These are phyloP conservation scores for Parathielavia appendiculata DNA, from an alignment of 495 filamentous ascomycete genomes.

Conservation along the genomic window DNA sequence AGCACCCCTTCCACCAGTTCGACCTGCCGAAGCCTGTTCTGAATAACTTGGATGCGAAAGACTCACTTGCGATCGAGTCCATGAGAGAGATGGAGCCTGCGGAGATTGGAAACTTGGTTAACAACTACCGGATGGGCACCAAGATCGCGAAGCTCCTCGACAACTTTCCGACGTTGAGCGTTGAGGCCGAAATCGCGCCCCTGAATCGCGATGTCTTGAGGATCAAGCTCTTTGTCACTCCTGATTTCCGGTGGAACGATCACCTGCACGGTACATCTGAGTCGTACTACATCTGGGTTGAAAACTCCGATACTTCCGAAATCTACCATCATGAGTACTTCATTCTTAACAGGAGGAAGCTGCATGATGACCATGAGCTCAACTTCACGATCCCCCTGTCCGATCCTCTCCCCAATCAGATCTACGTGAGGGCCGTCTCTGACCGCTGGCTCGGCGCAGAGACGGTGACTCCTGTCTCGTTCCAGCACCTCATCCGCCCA, in stretches of 20 bases:
- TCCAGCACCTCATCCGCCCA: slow-evolving; percentile 94
- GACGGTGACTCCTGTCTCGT: slow-evolving; percentile 88
- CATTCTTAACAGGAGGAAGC: slow-evolving; percentile 79
- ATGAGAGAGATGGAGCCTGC: slow-evolving; percentile 86
- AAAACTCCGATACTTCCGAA: slow-evolving; percentile 95
- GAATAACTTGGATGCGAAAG: slow-evolving; percentile 73
- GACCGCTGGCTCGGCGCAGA: slow-evolving; percentile 98
- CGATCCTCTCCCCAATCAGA: slow-evolving; percentile 88
- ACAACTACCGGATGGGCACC: slow-evolving; percentile 80
- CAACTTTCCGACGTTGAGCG: slow-evolving; percentile 84
- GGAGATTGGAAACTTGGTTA: slow-evolving; percentile 87
- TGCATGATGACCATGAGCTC: slow-evolving; percentile 90
- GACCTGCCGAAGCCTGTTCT: slow-evolving; percentile 80
- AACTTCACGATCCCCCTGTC: slow-evolving; percentile 96
- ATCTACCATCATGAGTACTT: slow-evolving; percentile 99
- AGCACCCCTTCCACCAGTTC: slow-evolving; percentile 94
- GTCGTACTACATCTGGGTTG: slow-evolving; percentile 97
- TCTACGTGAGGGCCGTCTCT: slow-evolving; percentile 89
- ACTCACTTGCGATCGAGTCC: slow-evolving; percentile 67
- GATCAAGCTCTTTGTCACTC: slow-evolving; percentile 75
- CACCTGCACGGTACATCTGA: slow-evolving; percentile 90
- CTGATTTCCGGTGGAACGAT: slow-evolving; percentile 95
- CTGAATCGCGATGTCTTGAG: slow-evolving; percentile 90
- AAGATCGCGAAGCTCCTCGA: slow-evolving; percentile 74
- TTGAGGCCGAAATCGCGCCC: slow-evolving; percentile 92